A percentile compares a stretch with the other conserved stretches of the same genome.
phyloP scores from a whole-genome alignment of 164 flowering plant genomes.

The Macadamia tetraphylla region DNA sequence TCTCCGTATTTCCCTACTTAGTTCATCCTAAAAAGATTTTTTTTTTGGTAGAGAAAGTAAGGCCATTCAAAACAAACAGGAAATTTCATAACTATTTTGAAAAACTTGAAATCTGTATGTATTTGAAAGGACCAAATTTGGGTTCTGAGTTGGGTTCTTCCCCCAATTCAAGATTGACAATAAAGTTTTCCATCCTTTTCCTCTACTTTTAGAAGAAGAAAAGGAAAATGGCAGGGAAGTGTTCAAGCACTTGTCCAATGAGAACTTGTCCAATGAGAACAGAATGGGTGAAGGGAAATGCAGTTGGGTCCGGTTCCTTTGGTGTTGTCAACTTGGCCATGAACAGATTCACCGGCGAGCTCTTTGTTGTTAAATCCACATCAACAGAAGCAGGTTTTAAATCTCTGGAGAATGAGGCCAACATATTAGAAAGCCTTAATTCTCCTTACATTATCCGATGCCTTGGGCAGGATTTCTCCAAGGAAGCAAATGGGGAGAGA shows the following conservation, averaged over 20 bases:
- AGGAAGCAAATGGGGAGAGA: conserved; percentile 17
- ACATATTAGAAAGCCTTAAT: conserved; percentile 32
- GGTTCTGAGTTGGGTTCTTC: too few species aligned
- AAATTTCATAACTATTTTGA: too few species aligned
- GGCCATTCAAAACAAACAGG: too few species aligned
- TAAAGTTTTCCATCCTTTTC: neutral
- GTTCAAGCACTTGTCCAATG: conserved; percentile 8
- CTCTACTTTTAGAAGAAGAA: neutral
- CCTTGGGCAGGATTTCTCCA: conserved; percentile 27
- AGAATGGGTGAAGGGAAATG: conserved; percentile 49
- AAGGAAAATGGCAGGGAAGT: conserved; percentile 19
- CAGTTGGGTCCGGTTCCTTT: conserved; percentile 46
- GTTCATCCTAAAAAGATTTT: too few species aligned
- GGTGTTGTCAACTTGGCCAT: conserved; percentile 49
- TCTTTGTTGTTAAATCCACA: conserved; percentile 51
- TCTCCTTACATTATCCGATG: conserved; percentile 42
- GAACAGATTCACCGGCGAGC: conserved; percentile 37
- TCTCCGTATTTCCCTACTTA: too few species aligned
- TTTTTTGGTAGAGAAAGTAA: too few species aligned
- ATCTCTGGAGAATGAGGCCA: conserved; percentile 40
- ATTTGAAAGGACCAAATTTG: too few species aligned
- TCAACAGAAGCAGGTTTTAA: conserved; percentile 18
- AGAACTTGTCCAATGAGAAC: conserved; percentile 13
- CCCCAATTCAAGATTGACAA: too few species aligned
- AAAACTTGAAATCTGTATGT: too few species aligned